Evolutionary conservation across 2,329 filamentous ascomycete genomes (phyloP).

Genomic region (Monosporascus sp.): DNA sequence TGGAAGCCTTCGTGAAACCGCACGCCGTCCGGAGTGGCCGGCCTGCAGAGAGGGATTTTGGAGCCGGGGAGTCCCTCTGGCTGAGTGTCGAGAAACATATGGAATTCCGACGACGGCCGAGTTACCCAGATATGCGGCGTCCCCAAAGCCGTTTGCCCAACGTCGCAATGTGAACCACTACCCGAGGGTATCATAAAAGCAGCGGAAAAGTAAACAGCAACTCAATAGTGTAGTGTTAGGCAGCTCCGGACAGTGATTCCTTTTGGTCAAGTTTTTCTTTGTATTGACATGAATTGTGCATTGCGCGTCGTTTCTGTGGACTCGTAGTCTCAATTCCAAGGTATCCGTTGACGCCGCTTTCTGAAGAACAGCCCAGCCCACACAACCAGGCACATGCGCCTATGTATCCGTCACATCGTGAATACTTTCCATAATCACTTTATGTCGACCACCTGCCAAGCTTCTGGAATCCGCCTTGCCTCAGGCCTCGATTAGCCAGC

Average conservation of each 20-base stretch:
- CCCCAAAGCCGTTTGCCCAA: slow-evolving; percentile 15
- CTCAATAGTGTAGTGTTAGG: too few species aligned
- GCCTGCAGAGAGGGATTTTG: slow-evolving; percentile 30
- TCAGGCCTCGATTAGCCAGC: slow-evolving; percentile 3
- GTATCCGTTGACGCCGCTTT: slow-evolving; percentile 52
- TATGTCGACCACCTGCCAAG: neutral
- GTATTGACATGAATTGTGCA: slow-evolving; percentile 25
- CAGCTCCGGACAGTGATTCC: neutral
- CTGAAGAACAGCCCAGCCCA: slow-evolving; percentile 31
- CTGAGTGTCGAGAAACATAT: slow-evolving; percentile 29
- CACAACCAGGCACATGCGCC: slow-evolving; percentile 22
- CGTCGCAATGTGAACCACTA: slow-evolving; percentile 26
- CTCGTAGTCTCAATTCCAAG: slow-evolving; percentile 42
- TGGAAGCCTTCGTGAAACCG: slow-evolving; percentile 25
- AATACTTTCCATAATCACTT: neutral
- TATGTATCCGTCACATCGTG: slow-evolving; percentile 6
- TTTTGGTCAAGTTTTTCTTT: slow-evolving; percentile 12
- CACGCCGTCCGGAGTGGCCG: slow-evolving; percentile 34
- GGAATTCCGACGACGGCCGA: slow-evolving; percentile 20
- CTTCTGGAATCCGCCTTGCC: neutral
- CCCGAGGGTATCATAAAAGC: slow-evolving; percentile 22
- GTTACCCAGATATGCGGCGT: slow-evolving; percentile 18
- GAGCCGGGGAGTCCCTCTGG: slow-evolving; percentile 34
- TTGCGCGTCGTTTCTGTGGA: slow-evolving; percentile 23
- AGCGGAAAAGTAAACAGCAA: too few species aligned